These are phyloP conservation scores for Diaporthe ampelina DNA, from an alignment of 2,329 filamentous ascomycete genomes.

Conservation along the genomic window DNA sequence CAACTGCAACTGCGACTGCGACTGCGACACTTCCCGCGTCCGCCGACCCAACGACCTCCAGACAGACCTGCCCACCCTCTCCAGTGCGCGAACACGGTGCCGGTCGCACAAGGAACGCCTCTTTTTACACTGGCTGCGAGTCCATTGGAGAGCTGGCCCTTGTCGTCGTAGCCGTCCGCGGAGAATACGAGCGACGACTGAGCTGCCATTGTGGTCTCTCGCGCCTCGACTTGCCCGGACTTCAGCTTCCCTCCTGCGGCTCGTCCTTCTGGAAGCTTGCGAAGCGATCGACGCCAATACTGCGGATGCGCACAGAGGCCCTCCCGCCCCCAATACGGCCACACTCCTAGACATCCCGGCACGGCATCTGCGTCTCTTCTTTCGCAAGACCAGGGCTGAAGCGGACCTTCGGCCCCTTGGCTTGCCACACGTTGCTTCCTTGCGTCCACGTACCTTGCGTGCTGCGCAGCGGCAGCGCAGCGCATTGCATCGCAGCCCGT, in stretches of 20 bases:
- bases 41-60: conserved; percentile 36
- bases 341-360: conserved; percentile 36
- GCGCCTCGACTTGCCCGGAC: conserved; percentile 32
- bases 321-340: conserved; percentile 40
- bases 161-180: conserved; percentile 44
- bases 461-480: conserved; percentile 18
- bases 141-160: conserved; percentile 49
- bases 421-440: conserved; percentile 42
- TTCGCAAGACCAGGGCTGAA: conserved; percentile 32
- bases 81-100: conserved; percentile 43
- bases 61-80: conserved; percentile 22
- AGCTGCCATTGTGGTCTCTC: conserved; percentile 45
- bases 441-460: conserved; percentile 34
- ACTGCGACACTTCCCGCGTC: conserved; percentile 35
- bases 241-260: conserved; percentile 34
- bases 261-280: conserved; percentile 40
- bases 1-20: conserved; percentile 17
- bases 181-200: conserved; percentile 53
- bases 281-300: conserved; percentile 36
- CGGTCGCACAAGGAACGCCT: conserved; percentile 52
- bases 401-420: conserved; percentile 27
- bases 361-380: conserved; percentile 33
- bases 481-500: conserved; percentile 30
- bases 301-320: conserved; percentile 40
- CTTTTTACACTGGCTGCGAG: conserved; percentile 47